A percentile compares a stretch with the other conserved stretches of the same genome.
Conservation (phyloP, 768 basidiomycete species). For the Boletus rufocinnamomeus region DNA sequence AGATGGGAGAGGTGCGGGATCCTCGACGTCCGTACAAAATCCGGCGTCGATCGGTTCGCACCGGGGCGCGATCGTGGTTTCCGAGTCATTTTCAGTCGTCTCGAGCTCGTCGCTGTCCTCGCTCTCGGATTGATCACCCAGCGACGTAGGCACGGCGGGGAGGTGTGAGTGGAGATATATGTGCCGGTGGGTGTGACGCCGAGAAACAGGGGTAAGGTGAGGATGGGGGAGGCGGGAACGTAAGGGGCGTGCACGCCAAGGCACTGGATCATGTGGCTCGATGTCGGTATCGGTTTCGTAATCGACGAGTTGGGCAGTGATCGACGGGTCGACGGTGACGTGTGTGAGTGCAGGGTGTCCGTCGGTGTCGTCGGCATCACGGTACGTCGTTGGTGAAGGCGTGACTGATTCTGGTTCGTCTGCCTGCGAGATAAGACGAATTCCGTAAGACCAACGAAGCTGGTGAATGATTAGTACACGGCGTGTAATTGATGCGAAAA, state of each 20-base stretch:
- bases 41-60: slow-evolving; percentile 10
- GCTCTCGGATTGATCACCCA: slow-evolving; percentile 31
- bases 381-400: slow-evolving; percentile 6
- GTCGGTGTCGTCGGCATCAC: slow-evolving; percentile 8
- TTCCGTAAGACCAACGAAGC: slow-evolving; percentile 94
- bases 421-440: slow-evolving; percentile 71
- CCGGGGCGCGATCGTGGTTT: slow-evolving; percentile 19
- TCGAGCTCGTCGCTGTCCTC: slow-evolving; percentile 20
- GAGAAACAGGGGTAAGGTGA: not conserved
- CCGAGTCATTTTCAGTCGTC: slow-evolving; percentile 23
- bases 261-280: not conserved
- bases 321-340: not conserved
- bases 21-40: slow-evolving; percentile 20
- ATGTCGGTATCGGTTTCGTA: slow-evolving; percentile 8
- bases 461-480: slow-evolving; percentile 28
- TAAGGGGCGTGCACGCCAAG: not conserved
- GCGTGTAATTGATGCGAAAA: not conserved
- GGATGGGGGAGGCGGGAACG: not conserved
- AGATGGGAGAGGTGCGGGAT: not conserved
- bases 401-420: slow-evolving; percentile 12
- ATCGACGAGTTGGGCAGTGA: slow-evolving; percentile 11
- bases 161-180: slow-evolving; percentile 15
- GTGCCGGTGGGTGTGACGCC: not conserved
- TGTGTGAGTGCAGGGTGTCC: not conserved
- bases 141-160: slow-evolving; percentile 23